These are phyloP conservation scores for Colletotrichum liaoningense DNA, from an alignment of 2,329 filamentous ascomycete species.

Conservation along the genomic window DNA sequence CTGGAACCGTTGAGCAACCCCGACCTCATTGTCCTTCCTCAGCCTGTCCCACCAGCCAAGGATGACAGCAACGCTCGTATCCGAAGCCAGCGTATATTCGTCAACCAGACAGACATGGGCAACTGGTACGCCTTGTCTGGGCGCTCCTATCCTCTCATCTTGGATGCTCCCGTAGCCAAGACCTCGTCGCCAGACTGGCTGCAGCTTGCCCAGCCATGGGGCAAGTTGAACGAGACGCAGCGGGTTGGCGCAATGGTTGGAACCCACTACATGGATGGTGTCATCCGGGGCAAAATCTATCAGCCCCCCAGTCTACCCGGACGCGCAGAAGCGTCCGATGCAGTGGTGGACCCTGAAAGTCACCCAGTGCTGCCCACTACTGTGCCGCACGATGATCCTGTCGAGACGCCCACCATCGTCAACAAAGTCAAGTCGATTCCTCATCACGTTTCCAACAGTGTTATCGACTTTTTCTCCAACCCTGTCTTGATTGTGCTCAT, in stretches of 20 bases:
- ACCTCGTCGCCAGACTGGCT: constrained; percentile 60
- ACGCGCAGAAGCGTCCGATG: constrained; percentile 42
- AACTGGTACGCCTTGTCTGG: constrained; percentile 97
- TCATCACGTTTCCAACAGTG: constrained; percentile 59
- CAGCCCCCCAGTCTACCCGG: constrained; percentile 53
- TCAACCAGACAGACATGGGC: constrained; percentile 87
- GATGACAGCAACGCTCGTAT: constrained; percentile 62
- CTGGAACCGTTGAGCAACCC: constrained; percentile 71
- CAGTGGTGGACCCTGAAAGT: constrained; percentile 46
- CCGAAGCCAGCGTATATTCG: constrained; percentile 76
- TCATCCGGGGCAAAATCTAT: constrained; percentile 44
- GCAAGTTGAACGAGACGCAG: constrained; percentile 56
- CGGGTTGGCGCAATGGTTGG: constrained; percentile 74
- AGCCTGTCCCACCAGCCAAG: constrained; percentile 75
- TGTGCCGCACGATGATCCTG: constrained; percentile 38
- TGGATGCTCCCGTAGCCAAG: constrained; percentile 68
- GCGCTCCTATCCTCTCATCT: constrained; percentile 84
- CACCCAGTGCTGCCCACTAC: constrained; percentile 45
- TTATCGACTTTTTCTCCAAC: constrained; percentile 67
- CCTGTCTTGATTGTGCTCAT: constrained; percentile 62
- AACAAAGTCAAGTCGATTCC: constrained; percentile 63
- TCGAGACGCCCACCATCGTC: constrained; percentile 56
- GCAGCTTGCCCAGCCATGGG: constrained; percentile 54
- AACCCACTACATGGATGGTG: constrained; percentile 72
- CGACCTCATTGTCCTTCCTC: constrained; percentile 85